Evolutionary conservation across 345 rosid genomes (phyloP), one percentile per base, ranked within the genome.

Genomic region (Aurinia saxatilis): DNA sequence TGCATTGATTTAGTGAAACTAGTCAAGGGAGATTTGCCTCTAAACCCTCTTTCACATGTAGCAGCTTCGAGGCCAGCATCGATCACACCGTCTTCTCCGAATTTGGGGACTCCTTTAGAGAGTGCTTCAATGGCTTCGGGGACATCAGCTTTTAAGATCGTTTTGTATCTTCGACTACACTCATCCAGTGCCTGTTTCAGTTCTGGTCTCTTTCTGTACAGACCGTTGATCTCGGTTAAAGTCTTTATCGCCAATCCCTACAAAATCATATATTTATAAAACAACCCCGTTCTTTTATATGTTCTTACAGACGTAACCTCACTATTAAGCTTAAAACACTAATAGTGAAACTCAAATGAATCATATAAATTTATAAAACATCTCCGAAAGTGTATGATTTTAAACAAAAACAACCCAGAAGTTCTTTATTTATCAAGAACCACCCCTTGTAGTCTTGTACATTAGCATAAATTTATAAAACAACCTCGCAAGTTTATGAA

Each of bases 61-160:
- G 63, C 49, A 29, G 78, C 88, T 57, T 77, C 83, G 1, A 45
- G 63, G 17, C 66, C 78, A 6, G 79, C 82, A 15, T 79, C 85
- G 0, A 41, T 13, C 6, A 75, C 67, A 12, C 73, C 76, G 0
- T 77, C 60, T 17, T 65, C 79, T 0, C 76, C 88, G 11, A 79
- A 83, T 42, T 78, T 80, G 0, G 77, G 77, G 35, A 71, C 57
- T n/a, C 79, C 82, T 45, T 73, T 75, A 8, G 67, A 10, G 3
- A 81, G 39, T 5, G 83, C 88, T 30, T 77, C 79, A 19, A 77
- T 64, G 11, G 81, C 78, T 52, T 64, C 74, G 0, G 80, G 88
- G n/a, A 83, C 55, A 55, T 57, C 79, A 19, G 71, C 79, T 21
- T 81, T 57, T 33, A 80, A 50, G 17, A 81, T 73, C 19, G 80